Evolutionary conservation across 257 asterid genomes (phyloP).

Genomic region (Solanum pinnatisectum): DNA sequence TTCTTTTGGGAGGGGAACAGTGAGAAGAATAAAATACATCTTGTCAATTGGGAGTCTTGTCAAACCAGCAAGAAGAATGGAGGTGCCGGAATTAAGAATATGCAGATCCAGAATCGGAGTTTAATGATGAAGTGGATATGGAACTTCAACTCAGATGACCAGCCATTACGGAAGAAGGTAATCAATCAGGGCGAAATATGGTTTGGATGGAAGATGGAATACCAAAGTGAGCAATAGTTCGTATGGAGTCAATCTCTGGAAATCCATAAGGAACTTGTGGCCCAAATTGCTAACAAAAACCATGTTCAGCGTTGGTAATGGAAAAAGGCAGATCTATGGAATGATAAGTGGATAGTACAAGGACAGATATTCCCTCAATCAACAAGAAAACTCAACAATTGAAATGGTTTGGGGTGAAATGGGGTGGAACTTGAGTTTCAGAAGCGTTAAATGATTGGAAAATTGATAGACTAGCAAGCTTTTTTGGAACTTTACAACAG

Average conservation of each 20-base stretch:
- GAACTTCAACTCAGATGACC: background rate
- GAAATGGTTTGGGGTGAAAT: background rate
- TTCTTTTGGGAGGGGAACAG: background rate
- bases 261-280: background rate
- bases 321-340: background rate
- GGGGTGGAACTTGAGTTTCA: background rate
- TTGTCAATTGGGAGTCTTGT: background rate
- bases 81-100: background rate
- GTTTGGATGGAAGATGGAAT: background rate
- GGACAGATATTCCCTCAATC: background rate
- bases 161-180: background rate
- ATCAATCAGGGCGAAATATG: background rate
- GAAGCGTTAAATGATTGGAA: background rate
- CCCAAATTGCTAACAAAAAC: background rate
- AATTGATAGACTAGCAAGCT: background rate
- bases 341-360: background rate
- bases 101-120: background rate
- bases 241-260: background rate
- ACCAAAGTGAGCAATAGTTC: background rate
- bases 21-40: background rate
- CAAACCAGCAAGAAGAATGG: background rate
- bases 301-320: background rate
- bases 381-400: background rate
- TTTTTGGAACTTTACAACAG: background rate
- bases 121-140: background rate